Conservation (phyloP, 306 rosid species). For the Aeschynomene evenia region DNA sequence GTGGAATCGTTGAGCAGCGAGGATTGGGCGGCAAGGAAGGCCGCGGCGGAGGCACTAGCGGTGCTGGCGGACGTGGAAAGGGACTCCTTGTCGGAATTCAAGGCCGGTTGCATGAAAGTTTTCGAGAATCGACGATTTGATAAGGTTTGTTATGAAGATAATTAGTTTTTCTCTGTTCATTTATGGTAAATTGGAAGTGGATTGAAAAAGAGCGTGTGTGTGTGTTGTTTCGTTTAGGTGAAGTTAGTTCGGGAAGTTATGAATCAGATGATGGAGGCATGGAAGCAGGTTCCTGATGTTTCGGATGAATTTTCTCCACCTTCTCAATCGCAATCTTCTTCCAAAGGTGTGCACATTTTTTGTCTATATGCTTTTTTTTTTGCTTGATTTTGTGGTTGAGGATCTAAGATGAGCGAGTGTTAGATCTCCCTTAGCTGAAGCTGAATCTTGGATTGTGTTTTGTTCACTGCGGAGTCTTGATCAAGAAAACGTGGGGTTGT, state of each 20-base stretch:
- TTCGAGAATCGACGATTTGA: constrained; percentile 81
- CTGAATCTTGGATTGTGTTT: constrained; percentile 1
- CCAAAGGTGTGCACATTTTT: constrained; percentile 55
- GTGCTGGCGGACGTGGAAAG: constrained; percentile 66
- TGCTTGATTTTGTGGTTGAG: constrained; percentile 11
- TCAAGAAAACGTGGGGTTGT: neutral
- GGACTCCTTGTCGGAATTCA: constrained; percentile 65
- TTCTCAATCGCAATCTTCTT: constrained; percentile 61
- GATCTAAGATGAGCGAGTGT: neutral
- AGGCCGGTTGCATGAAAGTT: constrained; percentile 58
- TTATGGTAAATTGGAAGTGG: constrained; percentile 27
- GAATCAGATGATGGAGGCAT: constrained; percentile 83
- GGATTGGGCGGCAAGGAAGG: constrained; percentile 92
- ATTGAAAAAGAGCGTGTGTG: constrained; percentile 8
- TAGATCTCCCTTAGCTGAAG: constrained; percentile 26
- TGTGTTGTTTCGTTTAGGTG: constrained; percentile 50
- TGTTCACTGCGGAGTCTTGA: neutral
- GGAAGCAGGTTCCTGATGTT: constrained; percentile 91
- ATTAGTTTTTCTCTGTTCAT: neutral
- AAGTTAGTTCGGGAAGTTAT: constrained; percentile 85
- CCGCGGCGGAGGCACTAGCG: constrained; percentile 76
- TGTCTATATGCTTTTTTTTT: neutral
- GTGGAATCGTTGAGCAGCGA: constrained; percentile 55
- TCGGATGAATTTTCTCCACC: constrained; percentile 74
- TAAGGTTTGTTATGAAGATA: constrained; percentile 45